Evolutionary conservation across 2,329 filamentous ascomycete genomes (phyloP).

Genomic region (Aspergillus chevalieri): DNA sequence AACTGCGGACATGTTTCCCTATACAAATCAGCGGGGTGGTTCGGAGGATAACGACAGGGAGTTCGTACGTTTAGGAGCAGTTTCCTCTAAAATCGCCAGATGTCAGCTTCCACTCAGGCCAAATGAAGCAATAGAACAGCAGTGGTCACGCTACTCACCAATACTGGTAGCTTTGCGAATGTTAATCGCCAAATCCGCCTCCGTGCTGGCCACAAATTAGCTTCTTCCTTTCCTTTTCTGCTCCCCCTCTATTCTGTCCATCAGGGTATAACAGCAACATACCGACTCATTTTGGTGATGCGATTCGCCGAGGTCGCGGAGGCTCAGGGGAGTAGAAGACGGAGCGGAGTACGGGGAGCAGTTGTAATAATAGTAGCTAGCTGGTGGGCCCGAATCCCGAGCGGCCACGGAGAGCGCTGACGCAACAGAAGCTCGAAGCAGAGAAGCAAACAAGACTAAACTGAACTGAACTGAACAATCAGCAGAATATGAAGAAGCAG

Average conservation of each 20-base stretch:
- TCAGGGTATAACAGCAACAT: conserved; percentile 18
- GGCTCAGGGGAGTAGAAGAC: conserved; percentile 15
- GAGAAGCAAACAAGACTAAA: conserved; percentile 9
- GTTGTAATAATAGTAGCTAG: background rate
- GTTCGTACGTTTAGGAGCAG: conserved; percentile 58
- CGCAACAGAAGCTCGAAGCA: conserved; percentile 5
- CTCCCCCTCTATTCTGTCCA: background rate
- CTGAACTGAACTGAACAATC: background rate
- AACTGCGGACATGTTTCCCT: conserved; percentile 93
- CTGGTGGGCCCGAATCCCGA: conserved; percentile 15
- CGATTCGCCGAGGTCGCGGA: conserved; percentile 25
- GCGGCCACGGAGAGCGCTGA: background rate
- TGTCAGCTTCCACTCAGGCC: conserved; percentile 11
- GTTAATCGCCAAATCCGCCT: conserved; percentile 59
- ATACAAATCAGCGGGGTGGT: conserved; percentile 6
- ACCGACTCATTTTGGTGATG: conserved; percentile 60
- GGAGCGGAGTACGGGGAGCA: conserved; percentile 2
- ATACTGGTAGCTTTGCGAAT: conserved; percentile 63
- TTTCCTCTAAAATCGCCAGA: conserved; percentile 47
- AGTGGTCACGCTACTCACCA: conserved; percentile 33
- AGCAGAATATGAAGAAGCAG: background rate
- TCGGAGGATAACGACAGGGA: conserved; percentile 2
- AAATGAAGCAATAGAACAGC: conserved; percentile 1
- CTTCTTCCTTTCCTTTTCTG: background rate
- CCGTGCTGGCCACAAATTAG: conserved; percentile 41